Percentiles rank a stretch among this genome's conserved stretches.
Evolutionary conservation across 2,329 filamentous ascomycete genomes (phyloP).

Genomic region (Hypoxylon sp.): DNA sequence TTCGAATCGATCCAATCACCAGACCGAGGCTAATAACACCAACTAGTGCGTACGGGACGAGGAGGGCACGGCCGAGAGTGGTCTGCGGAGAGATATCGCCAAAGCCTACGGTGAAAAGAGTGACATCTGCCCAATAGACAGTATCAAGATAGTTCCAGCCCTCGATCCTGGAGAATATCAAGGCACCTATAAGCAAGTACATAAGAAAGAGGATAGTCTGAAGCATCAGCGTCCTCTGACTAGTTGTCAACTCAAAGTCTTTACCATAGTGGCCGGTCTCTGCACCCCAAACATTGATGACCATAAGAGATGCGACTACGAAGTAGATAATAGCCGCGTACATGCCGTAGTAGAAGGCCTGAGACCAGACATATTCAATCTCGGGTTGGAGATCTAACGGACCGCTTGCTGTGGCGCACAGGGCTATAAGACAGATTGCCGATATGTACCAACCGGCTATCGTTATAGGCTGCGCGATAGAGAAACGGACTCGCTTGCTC

Average conservation of each 20-base stretch:
- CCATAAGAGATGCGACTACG: constrained; percentile 80
- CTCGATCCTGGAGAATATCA: constrained; percentile 80
- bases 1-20: constrained; percentile 84
- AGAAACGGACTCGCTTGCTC: constrained; percentile 83
- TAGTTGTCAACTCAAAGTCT: constrained; percentile 82
- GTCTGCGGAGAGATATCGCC: constrained; percentile 68
- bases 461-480: constrained; percentile 84
- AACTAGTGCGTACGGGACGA: constrained; percentile 87
- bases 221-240: constrained; percentile 88
- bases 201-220: constrained; percentile 90
- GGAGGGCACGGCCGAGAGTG: constrained; percentile 74
- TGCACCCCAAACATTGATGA: constrained; percentile 85
- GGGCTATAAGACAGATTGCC: constrained; percentile 75
- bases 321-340: constrained; percentile 86
- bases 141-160: constrained; percentile 83
- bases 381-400: constrained; percentile 61
- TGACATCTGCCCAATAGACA: constrained; percentile 84
- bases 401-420: constrained; percentile 75
- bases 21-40: constrained; percentile 89
- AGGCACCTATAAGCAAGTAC: constrained; percentile 83
- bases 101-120: constrained; percentile 75
- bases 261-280: constrained; percentile 78
- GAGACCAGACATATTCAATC: constrained; percentile 75
- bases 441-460: constrained; percentile 84
- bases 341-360: constrained; percentile 90